Evolutionary conservation across 768 basidiomycete genomes (phyloP), one percentile per base, ranked within the genome.

Genomic region (Russula olivacea): DNA sequence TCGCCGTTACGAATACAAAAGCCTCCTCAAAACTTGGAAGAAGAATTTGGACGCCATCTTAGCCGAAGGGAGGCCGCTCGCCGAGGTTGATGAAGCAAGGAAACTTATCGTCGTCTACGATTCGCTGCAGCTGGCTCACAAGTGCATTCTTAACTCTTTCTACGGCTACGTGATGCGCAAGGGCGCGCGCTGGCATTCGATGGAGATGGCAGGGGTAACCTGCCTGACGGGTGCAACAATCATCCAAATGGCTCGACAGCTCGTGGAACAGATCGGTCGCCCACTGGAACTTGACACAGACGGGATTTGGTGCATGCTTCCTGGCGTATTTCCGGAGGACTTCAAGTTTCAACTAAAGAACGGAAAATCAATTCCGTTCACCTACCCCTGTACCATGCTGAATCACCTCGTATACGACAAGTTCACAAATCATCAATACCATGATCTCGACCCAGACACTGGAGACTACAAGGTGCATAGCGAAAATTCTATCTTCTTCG

Each of bases 201-300:
- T 99, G 97, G 97, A 99, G 78, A 99, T 99, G 97, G 97, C 97
- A 1, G 97, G 97, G 8, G 98, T 99, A 66, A 98, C 97, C 12
- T 99, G 97, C 76, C 78, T 98, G 57, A 98, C 97, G 0, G 97
- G 97, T 45, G 94, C 97, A 21, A 91, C 85, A 7, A 98, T 99
- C 77, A 98, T 99, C 68, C 96, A 99, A 73, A 95, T 99, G 93
- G 96, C 97, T 15, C 85, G 97, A 41, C 88, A 94, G 61, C 81
- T 98, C 34, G 97, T 99, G 23, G 97, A 99, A 69, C 93, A 97
- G 75, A 94, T 99, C 59, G 97, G 97, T 3, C 86, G 97, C 9
- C 97, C 97, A 1, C 84, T 99, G 56, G 97, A 99, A 71, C 76
- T 99, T 68, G 97, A 99, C 73, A 99, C 97, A 15, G 97, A 99